Percentiles rank a stretch among this genome's conserved stretches.
Evolutionary conservation across 495 filamentous ascomycete genomes (phyloP).

Genomic region (Aspergillus sclerotioniger): DNA sequence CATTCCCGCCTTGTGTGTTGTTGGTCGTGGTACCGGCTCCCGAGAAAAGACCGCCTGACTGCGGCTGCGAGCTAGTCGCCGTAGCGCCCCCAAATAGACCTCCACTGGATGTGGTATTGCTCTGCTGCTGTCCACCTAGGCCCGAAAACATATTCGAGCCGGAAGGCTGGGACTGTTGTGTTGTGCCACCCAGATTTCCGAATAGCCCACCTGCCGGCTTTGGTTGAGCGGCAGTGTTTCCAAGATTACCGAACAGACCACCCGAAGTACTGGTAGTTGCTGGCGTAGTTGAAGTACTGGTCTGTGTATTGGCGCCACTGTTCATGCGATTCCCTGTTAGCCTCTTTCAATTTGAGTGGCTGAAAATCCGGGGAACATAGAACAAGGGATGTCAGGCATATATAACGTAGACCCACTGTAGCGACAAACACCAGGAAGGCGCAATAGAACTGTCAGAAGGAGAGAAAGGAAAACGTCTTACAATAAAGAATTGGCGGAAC

Average conservation of each 20-base stretch:
- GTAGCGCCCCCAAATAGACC: conserved; percentile 53
- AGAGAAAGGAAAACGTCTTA: conserved; percentile 34
- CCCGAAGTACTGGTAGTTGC: conserved; percentile 29
- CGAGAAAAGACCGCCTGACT: conserved; percentile 45
- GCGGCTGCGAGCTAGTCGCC: conserved; percentile 43
- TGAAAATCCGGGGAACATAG: background rate
- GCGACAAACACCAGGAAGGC: background rate
- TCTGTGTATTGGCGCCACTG: conserved; percentile 29
- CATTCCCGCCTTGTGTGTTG: conserved; percentile 32
- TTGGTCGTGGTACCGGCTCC: conserved; percentile 40
- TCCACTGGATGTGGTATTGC: conserved; percentile 27
- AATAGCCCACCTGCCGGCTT: conserved; percentile 50
- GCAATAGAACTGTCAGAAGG: conserved; percentile 1
- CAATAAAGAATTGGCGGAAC: conserved; percentile 69
- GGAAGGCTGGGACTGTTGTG: conserved; percentile 33
- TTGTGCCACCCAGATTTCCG: conserved; percentile 32
- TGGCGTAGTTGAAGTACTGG: conserved; percentile 27
- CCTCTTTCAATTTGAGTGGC: background rate
- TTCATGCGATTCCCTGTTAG: conserved; percentile 3
- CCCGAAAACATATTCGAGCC: conserved; percentile 44
- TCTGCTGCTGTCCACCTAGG: conserved; percentile 31
- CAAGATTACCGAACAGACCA: conserved; percentile 39
- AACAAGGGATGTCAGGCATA: background rate
- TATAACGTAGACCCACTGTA: background rate
- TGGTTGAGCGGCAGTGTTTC: conserved; percentile 27